Evolutionary conservation across 345 rosid species (phyloP).

Genomic region (Xanthoceras sorbifolium): DNA sequence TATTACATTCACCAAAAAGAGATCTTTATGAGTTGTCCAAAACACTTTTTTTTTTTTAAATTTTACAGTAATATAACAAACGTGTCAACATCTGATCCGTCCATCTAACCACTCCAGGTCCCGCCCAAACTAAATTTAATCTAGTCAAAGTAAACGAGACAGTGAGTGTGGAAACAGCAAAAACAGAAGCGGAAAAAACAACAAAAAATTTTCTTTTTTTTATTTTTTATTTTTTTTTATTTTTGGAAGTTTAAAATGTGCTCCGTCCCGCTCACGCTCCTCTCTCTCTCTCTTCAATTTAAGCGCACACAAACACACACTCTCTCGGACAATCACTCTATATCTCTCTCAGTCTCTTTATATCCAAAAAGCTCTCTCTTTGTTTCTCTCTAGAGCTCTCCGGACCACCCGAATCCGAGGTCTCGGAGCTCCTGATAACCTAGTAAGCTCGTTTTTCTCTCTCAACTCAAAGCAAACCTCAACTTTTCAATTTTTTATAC

Average conservation of each 20-base stretch:
- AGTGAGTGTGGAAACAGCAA: slow-evolving; percentile 18
- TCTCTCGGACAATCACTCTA: slow-evolving; percentile 25
- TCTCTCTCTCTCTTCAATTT: slow-evolving; percentile 11
- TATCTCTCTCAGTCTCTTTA: neutral
- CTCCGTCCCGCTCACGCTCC: slow-evolving; percentile 61
- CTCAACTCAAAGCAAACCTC: neutral
- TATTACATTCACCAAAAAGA: neutral
- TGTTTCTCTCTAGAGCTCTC: slow-evolving; percentile 22
- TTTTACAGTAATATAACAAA: no score
- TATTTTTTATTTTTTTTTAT: neutral
- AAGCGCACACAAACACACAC: neutral
- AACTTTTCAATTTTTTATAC: neutral
- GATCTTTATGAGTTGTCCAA: neutral
- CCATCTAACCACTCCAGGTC: neutral
- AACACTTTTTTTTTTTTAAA: neutral
- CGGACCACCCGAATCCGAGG: slow-evolving; percentile 20
- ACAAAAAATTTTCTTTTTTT: neutral
- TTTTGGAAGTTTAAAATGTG: slow-evolving; percentile 55
- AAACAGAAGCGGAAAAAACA: neutral
- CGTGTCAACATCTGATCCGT: neutral
- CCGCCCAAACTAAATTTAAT: slow-evolving; percentile 2
- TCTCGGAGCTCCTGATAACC: slow-evolving; percentile 31
- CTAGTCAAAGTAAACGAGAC: neutral
- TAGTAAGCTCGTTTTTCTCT: slow-evolving; percentile 36
- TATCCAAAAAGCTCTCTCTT: neutral